phyloP scores from a whole-genome alignment of 306 rosid species.

The Ziziphus jujuba region DNA sequence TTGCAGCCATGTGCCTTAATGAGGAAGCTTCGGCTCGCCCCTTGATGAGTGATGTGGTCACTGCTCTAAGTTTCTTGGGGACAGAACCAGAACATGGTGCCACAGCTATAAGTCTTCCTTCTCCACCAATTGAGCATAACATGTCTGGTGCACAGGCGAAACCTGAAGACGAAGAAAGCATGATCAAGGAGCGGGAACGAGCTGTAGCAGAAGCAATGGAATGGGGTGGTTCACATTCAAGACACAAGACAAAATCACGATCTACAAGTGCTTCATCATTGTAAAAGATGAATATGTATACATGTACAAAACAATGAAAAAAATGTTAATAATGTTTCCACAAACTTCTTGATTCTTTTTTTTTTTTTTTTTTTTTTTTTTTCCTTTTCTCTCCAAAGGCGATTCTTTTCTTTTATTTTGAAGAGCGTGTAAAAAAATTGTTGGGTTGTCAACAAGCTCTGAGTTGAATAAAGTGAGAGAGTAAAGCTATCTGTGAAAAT shows the following conservation, averaged over 20 bases:
- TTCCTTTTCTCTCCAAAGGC: neutral
- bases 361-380: neutral
- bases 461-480: neutral
- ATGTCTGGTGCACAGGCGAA: neutral
- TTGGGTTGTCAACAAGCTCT: neutral
- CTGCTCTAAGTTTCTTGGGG: slow-evolving; percentile 81
- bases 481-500: neutral
- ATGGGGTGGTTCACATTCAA: slow-evolving; percentile 79
- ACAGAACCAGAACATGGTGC: slow-evolving; percentile 15
- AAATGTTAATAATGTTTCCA: neutral
- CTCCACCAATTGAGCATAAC: slow-evolving; percentile 29
- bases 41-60: slow-evolving; percentile 76
- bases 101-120: slow-evolving; percentile 26
- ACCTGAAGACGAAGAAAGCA: slow-evolving; percentile 30
- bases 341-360: neutral
- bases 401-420: neutral
- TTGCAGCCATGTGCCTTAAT: slow-evolving; percentile 92
- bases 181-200: slow-evolving; percentile 45
- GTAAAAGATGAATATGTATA: slow-evolving; percentile 11
- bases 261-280: slow-evolving; percentile 40
- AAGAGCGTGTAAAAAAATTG: neutral
- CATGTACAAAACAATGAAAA: too few relatives aligned
- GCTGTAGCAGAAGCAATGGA: slow-evolving; percentile 89
- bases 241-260: slow-evolving; percentile 33
- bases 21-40: slow-evolving; percentile 83